Evolutionary conservation across 2,329 filamentous ascomycete species (phyloP), one percentile per base, ranked within the genome.

Genomic region (Ophiostoma perfectum): DNA sequence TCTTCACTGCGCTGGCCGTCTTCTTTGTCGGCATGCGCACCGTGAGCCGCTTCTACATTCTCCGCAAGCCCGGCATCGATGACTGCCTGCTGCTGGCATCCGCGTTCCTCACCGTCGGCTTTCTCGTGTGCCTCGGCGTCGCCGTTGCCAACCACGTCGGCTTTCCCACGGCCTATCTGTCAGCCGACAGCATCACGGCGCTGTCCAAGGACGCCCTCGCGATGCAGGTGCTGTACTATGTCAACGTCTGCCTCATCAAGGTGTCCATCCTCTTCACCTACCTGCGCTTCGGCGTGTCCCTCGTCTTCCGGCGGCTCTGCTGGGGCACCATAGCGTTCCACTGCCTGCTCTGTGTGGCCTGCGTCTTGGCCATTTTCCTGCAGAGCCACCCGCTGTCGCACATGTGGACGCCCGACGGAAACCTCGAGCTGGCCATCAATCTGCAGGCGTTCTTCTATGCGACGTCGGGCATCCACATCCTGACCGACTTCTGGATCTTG

Each of bases 261-360:
- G 74, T 77, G 0, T 82, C 80, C 0, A 80, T 83, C 42, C 73
- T 82, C 1, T 77, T 77, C 69, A 81, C 81, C 68, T 83, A 82
- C 65, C 76, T 82, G 12, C 76, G 81, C 41, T 80, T 83, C 62
- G 77, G 79, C 79, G 75, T 47, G 75, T 73, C 14, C 39, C 68
- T 45, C 1, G 72, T 70, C 0, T 77, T 80, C 67, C 75, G 76
- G 16, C 67, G 67, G 5, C 65, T 78, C 8, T 78, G 78, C 69
- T 68, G 73, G 8, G 75, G 70, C 14, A 80, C 78, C 16, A 79
- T 81, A 39, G 70, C 71, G 12, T 72, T 82, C 9, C 75, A 6
- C 66, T 75, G 0, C 75, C 84, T 1, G 82, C 82, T 1, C 75
- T 84, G 47, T 76, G 75, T 0, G 79, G 81, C 1, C 75, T 84